Conservation (phyloP, 73 alveolate species). For the Durusdinium trenchii region DNA sequence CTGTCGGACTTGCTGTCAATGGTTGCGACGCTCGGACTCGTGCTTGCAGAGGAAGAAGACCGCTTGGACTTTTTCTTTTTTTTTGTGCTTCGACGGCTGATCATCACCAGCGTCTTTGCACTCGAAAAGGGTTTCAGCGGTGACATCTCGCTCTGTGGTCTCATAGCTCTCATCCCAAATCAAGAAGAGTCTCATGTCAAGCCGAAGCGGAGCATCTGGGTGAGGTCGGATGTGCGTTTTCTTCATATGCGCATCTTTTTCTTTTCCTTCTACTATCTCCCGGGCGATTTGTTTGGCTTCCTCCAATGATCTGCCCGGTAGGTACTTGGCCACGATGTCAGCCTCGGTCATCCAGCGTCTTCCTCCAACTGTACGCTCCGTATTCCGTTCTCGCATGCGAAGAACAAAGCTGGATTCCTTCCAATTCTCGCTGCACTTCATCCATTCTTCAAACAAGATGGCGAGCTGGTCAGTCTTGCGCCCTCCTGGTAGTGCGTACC, state of each 20-base stretch:
- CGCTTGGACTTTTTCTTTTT: not conserved
- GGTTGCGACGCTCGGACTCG: not conserved
- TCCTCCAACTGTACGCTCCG: not conserved
- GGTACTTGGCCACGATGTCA: not conserved
- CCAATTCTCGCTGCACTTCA: not conserved
- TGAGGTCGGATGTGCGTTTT: not conserved
- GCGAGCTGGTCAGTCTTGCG: not conserved
- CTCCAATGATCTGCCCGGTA: not conserved
- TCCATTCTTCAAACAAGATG: not conserved
- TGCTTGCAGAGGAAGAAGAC: not conserved
- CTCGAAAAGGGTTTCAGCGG: not conserved
- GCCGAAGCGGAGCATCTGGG: not conserved
- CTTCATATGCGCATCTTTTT: not conserved
- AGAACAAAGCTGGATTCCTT: not conserved
- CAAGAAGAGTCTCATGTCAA: not conserved
- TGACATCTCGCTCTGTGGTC: not conserved
- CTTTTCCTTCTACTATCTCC: not conserved
- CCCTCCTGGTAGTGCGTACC: too few relatives aligned
- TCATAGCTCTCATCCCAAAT: not conserved
- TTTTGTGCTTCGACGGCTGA: not conserved
- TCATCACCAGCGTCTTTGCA: not conserved
- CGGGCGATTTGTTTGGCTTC: not conserved
- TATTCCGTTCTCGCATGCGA: not conserved
- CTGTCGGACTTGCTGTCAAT: not conserved
- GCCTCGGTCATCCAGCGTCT: not conserved